These are phyloP conservation scores for Ascochyta rabiei DNA, from an alignment of 2,329 filamentous ascomycete genomes.

Conservation along the genomic window DNA sequence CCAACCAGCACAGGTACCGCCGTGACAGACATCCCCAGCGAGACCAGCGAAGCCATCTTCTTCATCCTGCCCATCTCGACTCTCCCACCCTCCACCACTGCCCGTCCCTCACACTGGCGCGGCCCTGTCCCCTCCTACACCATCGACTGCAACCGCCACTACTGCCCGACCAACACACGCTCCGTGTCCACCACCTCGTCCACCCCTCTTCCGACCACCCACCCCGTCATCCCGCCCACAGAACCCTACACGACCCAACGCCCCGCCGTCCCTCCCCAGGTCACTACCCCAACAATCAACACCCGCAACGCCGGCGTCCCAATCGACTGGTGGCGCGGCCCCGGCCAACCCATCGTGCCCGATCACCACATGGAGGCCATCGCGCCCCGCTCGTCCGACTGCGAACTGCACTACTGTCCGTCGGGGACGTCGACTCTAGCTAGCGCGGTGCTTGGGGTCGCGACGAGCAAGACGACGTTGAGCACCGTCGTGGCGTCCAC, in stretches of 20 bases:
- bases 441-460: too few species aligned
- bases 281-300: background rate
- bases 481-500: background rate
- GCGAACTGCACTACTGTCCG: constrained; percentile 4
- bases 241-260: background rate
- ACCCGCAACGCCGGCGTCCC: background rate
- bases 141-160: background rate
- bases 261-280: background rate
- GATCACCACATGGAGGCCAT: background rate
- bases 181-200: background rate
- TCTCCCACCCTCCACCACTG: background rate
- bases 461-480: background rate
- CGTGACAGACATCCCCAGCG: background rate
- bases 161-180: background rate
- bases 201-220: background rate
- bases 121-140: background rate
- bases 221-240: background rate
- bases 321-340: constrained; percentile 3
- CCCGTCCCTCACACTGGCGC: background rate
- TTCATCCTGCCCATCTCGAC: background rate
- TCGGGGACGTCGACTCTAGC: background rate
- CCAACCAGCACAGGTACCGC: too few species aligned
- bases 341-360: background rate
- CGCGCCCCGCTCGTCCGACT: background rate
- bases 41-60: background rate